These are phyloP conservation scores for Colletotrichum sp. DNA, from an alignment of 2,329 filamentous ascomycete genomes.

Conservation along the genomic window DNA sequence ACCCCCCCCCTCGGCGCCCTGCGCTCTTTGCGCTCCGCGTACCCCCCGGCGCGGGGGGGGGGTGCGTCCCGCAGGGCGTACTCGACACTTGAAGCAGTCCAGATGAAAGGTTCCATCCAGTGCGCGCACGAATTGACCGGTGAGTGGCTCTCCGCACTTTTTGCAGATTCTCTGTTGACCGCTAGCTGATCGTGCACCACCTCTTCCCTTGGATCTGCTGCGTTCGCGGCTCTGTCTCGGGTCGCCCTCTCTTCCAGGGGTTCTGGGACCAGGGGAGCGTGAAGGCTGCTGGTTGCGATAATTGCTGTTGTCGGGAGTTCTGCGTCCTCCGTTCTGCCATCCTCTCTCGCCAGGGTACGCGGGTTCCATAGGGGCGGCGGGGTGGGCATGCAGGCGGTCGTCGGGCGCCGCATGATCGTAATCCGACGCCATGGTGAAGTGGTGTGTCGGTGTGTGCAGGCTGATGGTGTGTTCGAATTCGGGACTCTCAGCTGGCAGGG, in stretches of 20 bases:
- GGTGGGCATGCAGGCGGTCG: conserved; percentile 38
- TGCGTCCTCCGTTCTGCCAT: conserved; percentile 41
- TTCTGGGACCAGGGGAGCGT: conserved; percentile 36
- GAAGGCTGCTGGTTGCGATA: conserved; percentile 36
- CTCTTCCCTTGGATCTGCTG: conserved; percentile 60
- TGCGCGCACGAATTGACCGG: conserved; percentile 94
- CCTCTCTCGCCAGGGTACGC: conserved; percentile 35
- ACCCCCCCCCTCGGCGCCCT: no score
- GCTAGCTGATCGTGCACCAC: conserved; percentile 57
- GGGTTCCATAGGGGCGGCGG: conserved; percentile 31
- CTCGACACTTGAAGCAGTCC: conserved; percentile 97
- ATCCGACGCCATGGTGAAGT: conserved; percentile 47
- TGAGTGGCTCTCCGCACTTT: conserved; percentile 87
- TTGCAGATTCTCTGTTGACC: conserved; percentile 74
- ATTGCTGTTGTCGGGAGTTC: conserved; percentile 42
- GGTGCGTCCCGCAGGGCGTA: no score
- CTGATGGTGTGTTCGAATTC: conserved; percentile 20
- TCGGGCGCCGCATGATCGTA: conserved; percentile 47
- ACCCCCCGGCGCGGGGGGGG: no score
- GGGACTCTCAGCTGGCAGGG: conserved; percentile 10
- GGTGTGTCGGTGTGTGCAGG: background rate
- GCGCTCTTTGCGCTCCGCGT: no score
- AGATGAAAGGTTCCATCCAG: conserved; percentile 94
- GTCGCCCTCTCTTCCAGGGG: conserved; percentile 41
- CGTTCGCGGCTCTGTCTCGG: conserved; percentile 61